These are phyloP conservation scores for Beauveria asiatica DNA, from an alignment of 2,329 filamentous ascomycete species.

Conservation along the genomic window DNA sequence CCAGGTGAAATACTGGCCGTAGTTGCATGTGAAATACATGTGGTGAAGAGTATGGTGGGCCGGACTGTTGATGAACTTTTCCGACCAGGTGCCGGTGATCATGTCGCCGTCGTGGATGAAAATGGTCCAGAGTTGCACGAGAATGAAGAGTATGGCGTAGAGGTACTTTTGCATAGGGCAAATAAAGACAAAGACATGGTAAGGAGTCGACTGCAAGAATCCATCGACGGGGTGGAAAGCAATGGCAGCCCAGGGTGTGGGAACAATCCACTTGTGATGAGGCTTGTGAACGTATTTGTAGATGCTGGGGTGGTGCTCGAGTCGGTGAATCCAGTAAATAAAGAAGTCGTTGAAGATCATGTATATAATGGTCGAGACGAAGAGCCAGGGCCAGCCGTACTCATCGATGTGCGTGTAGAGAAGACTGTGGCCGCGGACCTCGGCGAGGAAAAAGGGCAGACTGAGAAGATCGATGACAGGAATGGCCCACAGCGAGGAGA, in stretches of 20 bases:
- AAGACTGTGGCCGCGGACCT: constrained; percentile 37
- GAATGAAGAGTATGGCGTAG: constrained; percentile 34
- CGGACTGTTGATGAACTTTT: constrained; percentile 39
- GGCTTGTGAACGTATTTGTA: constrained; percentile 41
- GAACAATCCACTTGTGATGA: constrained; percentile 42
- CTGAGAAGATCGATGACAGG: constrained; percentile 37
- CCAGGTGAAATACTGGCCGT: constrained; percentile 42
- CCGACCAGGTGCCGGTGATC: constrained; percentile 37
- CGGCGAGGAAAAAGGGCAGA: constrained; percentile 35
- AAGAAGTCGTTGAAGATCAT: constrained; percentile 37
- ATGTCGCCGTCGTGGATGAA: constrained; percentile 42
- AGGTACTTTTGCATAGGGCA: constrained; percentile 38
- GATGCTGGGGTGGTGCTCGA: constrained; percentile 35
- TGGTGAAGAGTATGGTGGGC: constrained; percentile 41
- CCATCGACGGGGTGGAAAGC: constrained; percentile 40
- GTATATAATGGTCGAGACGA: constrained; percentile 30
- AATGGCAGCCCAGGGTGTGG: constrained; percentile 37
- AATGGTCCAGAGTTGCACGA: constrained; percentile 41
- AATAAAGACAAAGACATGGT: constrained; percentile 36
- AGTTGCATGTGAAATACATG: constrained; percentile 42
- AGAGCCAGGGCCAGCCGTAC: constrained; percentile 32
- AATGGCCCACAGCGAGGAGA: constrained; percentile 32
- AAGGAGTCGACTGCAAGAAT: constrained; percentile 36
- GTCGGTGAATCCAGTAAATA: constrained; percentile 41
- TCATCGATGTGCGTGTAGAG: constrained; percentile 31